These are phyloP conservation scores for Begonia peltatifolia DNA, from an alignment of 306 rosid genomes.

Conservation along the genomic window DNA sequence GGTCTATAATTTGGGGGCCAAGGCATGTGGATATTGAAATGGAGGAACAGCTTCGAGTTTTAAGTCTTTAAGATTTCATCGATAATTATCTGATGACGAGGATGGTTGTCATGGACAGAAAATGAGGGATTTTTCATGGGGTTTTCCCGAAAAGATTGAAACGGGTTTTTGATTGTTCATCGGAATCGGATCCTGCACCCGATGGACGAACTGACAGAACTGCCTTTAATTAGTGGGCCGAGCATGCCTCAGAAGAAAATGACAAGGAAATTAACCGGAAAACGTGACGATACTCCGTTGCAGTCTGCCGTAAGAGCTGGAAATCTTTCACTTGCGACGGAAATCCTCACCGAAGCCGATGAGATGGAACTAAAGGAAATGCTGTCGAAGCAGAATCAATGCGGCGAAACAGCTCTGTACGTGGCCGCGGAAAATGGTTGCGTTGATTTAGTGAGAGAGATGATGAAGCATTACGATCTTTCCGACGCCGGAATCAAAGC, in stretches of 20 bases:
- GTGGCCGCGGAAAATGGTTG: slow-evolving; percentile 82
- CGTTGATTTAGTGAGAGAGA: slow-evolving; percentile 63
- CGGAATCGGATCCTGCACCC: slow-evolving; percentile 11
- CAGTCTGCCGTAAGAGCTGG: slow-evolving; percentile 82
- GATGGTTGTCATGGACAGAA: slow-evolving; percentile 14
- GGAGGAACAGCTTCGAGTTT: neutral
- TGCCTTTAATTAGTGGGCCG: slow-evolving; percentile 18
- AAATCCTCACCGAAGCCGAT: slow-evolving; percentile 20
- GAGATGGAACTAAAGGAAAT: slow-evolving; percentile 37
- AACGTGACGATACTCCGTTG: slow-evolving; percentile 66
- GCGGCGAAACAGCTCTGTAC: slow-evolving; percentile 82
- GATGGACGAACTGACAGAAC: slow-evolving; percentile 31
- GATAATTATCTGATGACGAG: too few species aligned
- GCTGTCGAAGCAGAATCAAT: slow-evolving; percentile 60
- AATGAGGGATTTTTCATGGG: slow-evolving; percentile 34
- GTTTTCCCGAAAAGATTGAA: slow-evolving; percentile 24
- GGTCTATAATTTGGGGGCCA: neutral
- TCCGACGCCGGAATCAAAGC: slow-evolving; percentile 71
- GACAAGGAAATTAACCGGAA: slow-evolving; percentile 83
- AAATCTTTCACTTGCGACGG: slow-evolving; percentile 26
- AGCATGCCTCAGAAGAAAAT: slow-evolving; percentile 53
- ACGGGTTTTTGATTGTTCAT: slow-evolving; percentile 11
- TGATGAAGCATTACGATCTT: slow-evolving; percentile 66
- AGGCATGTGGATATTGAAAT: neutral
- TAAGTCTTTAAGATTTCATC: too few species aligned